Base-by-base conservation (phyloP, 2,329 filamentous ascomycete species). In the Trematosphaeria pertusa region DNA sequence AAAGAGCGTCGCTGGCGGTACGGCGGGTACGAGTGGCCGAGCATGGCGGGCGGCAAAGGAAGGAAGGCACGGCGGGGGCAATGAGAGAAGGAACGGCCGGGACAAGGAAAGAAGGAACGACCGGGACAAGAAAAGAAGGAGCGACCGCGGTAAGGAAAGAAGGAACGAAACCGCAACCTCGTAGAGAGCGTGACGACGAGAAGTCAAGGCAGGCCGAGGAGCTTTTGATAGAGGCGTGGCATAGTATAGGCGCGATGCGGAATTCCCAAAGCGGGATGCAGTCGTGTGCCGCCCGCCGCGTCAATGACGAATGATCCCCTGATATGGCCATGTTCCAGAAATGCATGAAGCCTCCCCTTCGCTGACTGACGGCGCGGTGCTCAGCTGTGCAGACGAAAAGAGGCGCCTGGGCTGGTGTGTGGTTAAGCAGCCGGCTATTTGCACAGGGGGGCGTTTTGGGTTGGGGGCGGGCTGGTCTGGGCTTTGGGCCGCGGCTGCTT, bases 1-100 rank as follows among this genome's bases (percentile, higher is more conserved):
- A 48, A 45, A 19, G 50, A 50, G 14, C 54, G 48, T 17, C 45
- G 32, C n/a, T 45, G 45, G 17, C 54, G 44, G 28, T 50, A 46
- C 7, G 43, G 35, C 26, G 30, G 36, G 12, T 44, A 46, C 19
- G 46, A 32, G 5, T 34, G 30, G 12, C 46, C 44, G 7, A 45
- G 43, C 48, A 54, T 52, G 43, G 24, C 19, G 36, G 21, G 21
- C 11, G 21, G 34, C 18, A 49, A 38, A 28, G 33, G 35, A 33
- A 41, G 37, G 33, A 43, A 32, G 3, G 19, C 35, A 37, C 19
- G 34, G 19, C n/a, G 18, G 9, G 21, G 34, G 20, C 46, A 38
- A 28, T 28, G 35, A 33, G 37, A 40, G 33, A 43, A 32, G 3
- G 19, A 43, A 37, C 19, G 34, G 19, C n/a, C 20, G 9, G 12